Evolutionary conservation across 2,329 filamentous ascomycete genomes (phyloP), one percentile per base, ranked within the genome.

Genomic region (Penicillium sp.): DNA sequence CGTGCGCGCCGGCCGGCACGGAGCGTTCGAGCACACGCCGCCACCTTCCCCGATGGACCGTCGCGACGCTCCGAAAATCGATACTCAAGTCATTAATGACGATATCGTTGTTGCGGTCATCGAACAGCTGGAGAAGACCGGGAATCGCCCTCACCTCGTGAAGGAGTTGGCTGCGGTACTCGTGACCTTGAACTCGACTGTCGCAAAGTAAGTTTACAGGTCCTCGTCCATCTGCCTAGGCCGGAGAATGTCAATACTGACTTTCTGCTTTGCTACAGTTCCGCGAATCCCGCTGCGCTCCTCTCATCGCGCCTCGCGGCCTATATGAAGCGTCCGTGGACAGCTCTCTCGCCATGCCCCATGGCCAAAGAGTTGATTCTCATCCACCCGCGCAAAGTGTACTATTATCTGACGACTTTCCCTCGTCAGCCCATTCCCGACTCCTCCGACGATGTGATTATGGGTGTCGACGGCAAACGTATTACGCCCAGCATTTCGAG

Each of bases 61-160:
- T 63, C 73, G 65, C 65, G 67, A 70, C 59, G 77, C 79, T 59
- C 74, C 61, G 57, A 89, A 88, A 72, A 85, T 95, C 71, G 90
- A 96, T 74, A 85, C 92, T 53, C 88, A 92, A 65, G 86, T 87
- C 40, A 93, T 98, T 77, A 92, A 93, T 73, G 95, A 99, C 75
- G 92, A 96, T 71, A 96, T 99, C 68, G 94, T 99, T 53, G 89
- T 96, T 73, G 92, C 87, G 16, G 92, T 96, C 50, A 91, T 98
- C 70, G 79, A 91, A 67, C 92, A 96, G 78, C 82, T 99, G 56
- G 89, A 96, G 75, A 89, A 89, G 74, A 96, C 93, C 1, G 90
- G 88, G 61, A 99, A 99, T 77, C 85, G 93, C 56, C 95, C 95
- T 56, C 94, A 97, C 77, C 83, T 98, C 33, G 92, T 98, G 63